A percentile compares a stretch with the other conserved stretches of the same genome.
These are phyloP conservation scores for Fusarium domesticum DNA, from an alignment of 2,329 filamentous ascomycete genomes.

Conservation along the genomic window DNA sequence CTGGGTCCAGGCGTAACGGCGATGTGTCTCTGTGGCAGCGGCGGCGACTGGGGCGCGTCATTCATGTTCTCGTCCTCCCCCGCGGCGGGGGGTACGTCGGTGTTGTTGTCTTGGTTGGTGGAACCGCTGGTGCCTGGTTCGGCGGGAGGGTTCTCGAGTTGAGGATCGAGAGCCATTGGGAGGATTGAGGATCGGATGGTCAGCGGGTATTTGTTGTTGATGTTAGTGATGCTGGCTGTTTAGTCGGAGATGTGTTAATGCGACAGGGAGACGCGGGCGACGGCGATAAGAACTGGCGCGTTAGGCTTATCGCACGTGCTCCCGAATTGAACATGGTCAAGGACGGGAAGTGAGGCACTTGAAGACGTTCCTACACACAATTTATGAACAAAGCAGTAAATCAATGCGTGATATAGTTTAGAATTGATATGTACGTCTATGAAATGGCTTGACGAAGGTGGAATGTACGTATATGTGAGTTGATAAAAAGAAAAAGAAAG, in stretches of 20 bases:
- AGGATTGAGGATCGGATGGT: neutral
- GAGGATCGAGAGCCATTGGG: conserved; percentile 23
- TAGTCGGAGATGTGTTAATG: conserved; percentile 4
- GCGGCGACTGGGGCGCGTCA: conserved; percentile 34
- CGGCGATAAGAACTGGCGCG: conserved; percentile 14
- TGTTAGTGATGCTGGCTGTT: conserved; percentile 1
- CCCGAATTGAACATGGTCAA: conserved; percentile 1
- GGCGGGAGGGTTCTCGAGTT: conserved; percentile 8
- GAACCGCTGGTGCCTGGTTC: neutral
- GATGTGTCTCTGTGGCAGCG: conserved; percentile 42
- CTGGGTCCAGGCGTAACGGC: conserved; percentile 53
- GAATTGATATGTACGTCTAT: conserved; percentile 13
- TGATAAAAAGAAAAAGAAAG: neutral
- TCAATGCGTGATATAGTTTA: too few relatives aligned
- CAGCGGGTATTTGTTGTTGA: neutral
- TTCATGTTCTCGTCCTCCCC: neutral
- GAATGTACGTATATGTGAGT: conserved; percentile 2
- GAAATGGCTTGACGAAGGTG: conserved; percentile 12
- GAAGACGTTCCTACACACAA: conserved; percentile 2
- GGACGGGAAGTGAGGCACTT: conserved; percentile 14
- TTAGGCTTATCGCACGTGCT: conserved; percentile 25
- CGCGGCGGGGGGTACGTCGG: neutral
- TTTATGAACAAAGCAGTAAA: too few relatives aligned
- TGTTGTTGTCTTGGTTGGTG: neutral
- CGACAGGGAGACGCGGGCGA: conserved; percentile 15